Evolutionary conservation across 345 rosid species (phyloP), one percentile per base, ranked within the genome.

Genomic region (Salix brachista): DNA sequence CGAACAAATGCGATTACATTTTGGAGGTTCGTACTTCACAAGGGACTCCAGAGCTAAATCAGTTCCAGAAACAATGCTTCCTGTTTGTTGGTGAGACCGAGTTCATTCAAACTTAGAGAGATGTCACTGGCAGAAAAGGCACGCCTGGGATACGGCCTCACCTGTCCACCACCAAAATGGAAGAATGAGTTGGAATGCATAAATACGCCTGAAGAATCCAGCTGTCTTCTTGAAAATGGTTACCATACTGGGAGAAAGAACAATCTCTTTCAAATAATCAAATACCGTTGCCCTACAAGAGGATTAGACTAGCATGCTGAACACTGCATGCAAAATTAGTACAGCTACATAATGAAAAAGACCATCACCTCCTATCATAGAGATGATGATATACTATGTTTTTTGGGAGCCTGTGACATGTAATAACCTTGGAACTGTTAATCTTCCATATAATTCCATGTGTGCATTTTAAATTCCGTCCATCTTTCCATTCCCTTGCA

Each of bases 21-120:
- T n/a, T 50, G 21, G 16, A 2, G 23, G 39, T 70, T 26, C 9
- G 42, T 4, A 34, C 12, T 66, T 54, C 16, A 58, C 50, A 46
- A 46, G 50, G 50, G 50, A 46, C 50, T 46, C 17, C 50, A 67
- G 74, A 50, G 66, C 81, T 93, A 90, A 73, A 86, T 82, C 76
- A 86, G 73, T 84, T 92, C 98, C 69, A 94, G 84, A 80, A 88
- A 94, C 83, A 94, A 77, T 14, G 89, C 90, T 88, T 91, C 98
- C 77, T 91, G 97, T 79, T 89, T 92, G 82, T 87, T 86, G 60
- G 89, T 87, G 72, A 94, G 88, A 70, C 97, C 97, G 50, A 89
- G 83, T 73, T 87, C 92, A 69, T 83, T 83, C 74, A 94, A 86
- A 76, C 90, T 90, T 65, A 75, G 87, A 65, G 86, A 74, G 81